Conservation (phyloP, 1,284 basidiomycete species). For the Erythrobasidium hasegawianum region DNA sequence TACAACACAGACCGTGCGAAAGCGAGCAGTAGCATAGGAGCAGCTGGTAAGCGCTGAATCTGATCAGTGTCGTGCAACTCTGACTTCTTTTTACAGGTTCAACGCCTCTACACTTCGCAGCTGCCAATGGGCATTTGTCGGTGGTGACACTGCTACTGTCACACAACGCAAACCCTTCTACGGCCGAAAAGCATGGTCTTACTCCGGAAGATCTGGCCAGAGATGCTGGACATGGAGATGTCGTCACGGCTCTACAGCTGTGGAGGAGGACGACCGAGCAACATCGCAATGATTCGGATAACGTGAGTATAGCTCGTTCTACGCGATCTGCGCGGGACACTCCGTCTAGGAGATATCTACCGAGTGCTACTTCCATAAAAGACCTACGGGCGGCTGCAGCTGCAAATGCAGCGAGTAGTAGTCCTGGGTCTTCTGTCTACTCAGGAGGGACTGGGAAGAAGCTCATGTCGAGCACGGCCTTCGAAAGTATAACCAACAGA, state of each 20-base stretch:
- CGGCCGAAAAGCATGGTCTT: constrained; percentile 78
- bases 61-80: too few relatives aligned
- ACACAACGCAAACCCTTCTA: constrained; percentile 70
- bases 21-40: constrained; percentile 53
- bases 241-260: constrained; percentile 49
- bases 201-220: constrained; percentile 60
- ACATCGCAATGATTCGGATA: not conserved
- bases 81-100: constrained; percentile 60
- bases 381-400: not conserved
- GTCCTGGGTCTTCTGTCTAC: not conserved
- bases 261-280: constrained; percentile 40
- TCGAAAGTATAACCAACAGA: constrained; percentile 22
- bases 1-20: constrained; percentile 61
- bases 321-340: not conserved
- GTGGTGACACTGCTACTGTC: constrained; percentile 71
- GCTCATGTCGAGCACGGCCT: constrained; percentile 6
- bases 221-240: constrained; percentile 51
- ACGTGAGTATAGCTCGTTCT: not conserved
- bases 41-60: constrained; percentile 64
- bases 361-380: not conserved
- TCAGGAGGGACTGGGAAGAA: constrained; percentile 3
- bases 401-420: not conserved
- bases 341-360: not conserved
- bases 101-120: constrained; percentile 89
- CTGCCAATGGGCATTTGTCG: constrained; percentile 77